Conservation (phyloP, 2,329 filamentous ascomycete genomes). For the Chrysoporthe cubensis region DNA sequence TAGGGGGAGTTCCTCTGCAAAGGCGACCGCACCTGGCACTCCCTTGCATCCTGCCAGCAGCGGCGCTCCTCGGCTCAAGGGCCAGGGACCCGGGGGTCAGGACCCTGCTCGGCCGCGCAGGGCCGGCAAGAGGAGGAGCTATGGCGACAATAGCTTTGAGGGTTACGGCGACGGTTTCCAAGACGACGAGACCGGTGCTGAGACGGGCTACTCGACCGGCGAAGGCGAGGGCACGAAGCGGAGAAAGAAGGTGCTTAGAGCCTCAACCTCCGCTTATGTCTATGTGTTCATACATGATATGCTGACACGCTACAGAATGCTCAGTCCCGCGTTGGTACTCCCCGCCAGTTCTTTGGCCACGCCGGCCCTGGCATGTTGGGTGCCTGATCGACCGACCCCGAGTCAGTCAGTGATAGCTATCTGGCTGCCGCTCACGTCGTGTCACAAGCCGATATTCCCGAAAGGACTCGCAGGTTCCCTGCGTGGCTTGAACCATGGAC, state of each 20-base stretch:
- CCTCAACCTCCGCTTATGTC: conserved; percentile 33
- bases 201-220: conserved; percentile 70
- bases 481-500: conserved; percentile 31
- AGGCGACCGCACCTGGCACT: conserved; percentile 58
- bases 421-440: conserved; percentile 22
- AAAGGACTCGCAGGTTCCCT: conserved; percentile 20
- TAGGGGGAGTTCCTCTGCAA: conserved; percentile 47
- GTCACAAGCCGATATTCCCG: conserved; percentile 10
- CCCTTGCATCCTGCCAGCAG: conserved; percentile 44
- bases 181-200: conserved; percentile 65
- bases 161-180: conserved; percentile 68
- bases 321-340: conserved; percentile 34
- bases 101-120: conserved; percentile 64
- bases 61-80: conserved; percentile 44
- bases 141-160: conserved; percentile 74
- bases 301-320: conserved; percentile 54
- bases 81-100: conserved; percentile 43
- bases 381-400: conserved; percentile 46
- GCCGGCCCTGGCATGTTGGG: conserved; percentile 60
- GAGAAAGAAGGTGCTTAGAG: conserved; percentile 64
- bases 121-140: conserved; percentile 73
- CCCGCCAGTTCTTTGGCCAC: conserved; percentile 48
- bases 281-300: conserved; percentile 33
- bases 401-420: conserved; percentile 28
- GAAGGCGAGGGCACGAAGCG: conserved; percentile 69